Conservation (phyloP, 306 rosid species). For the Gynostemma pentaphyllum region DNA sequence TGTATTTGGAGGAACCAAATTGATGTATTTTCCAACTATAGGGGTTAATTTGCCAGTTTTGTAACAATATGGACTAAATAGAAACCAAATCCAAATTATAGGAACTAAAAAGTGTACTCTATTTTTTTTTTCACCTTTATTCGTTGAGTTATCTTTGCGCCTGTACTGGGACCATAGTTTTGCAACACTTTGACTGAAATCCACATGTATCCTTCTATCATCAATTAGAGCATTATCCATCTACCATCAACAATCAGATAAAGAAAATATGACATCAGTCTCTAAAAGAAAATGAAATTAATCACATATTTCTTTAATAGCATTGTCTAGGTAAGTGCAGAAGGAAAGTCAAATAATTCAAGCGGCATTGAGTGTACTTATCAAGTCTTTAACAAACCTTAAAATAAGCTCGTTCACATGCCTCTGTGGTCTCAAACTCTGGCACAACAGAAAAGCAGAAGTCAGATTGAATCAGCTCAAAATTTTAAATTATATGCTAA, state of each 20-base stretch:
- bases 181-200: conserved; percentile 92
- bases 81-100: too few species aligned
- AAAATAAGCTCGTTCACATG: conserved; percentile 89
- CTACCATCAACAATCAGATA: conserved; percentile 26
- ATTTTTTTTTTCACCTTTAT: conserved; percentile 36
- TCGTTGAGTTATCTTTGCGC: conserved; percentile 46
- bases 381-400: conserved; percentile 45
- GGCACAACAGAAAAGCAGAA: conserved; percentile 13
- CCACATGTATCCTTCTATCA: conserved; percentile 95
- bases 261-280: conserved; percentile 4
- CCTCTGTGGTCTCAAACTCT: conserved; percentile 63
- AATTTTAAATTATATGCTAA: background rate
- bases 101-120: too few species aligned
- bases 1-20: too few species aligned
- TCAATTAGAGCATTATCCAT: conserved; percentile 98
- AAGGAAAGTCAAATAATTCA: background rate
- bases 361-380: conserved; percentile 1
- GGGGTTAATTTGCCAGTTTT: too few species aligned
- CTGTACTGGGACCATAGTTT: conserved; percentile 85
- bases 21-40: too few species aligned
- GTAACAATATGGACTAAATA: too few species aligned
- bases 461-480: conserved; percentile 14
- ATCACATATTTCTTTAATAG: background rate
- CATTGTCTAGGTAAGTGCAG: too few species aligned
- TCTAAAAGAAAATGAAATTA: background rate